Conservation (phyloP, 2,329 filamentous ascomycete genomes). For the Colletotrichum spinosum region DNA sequence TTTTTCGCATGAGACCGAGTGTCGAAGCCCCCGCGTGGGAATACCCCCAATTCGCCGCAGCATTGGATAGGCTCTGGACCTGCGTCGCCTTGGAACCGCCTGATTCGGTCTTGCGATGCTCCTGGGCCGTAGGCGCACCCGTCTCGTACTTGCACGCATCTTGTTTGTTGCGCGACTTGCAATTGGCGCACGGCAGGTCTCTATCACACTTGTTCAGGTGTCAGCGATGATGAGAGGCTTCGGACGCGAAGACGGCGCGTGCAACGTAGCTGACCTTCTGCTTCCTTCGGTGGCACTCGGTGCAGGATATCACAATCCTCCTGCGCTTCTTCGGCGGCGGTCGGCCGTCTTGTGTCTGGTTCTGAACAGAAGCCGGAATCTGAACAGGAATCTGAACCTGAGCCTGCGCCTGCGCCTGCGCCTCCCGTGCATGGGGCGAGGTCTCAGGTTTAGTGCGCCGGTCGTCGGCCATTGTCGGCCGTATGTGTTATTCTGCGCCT, state of each 20-base stretch:
- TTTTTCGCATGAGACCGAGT: slow-evolving; percentile 65
- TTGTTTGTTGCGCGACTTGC: slow-evolving; percentile 67
- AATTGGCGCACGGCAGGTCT: slow-evolving; percentile 69
- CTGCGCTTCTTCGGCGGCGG: slow-evolving; percentile 66
- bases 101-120: slow-evolving; percentile 45
- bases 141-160: slow-evolving; percentile 69
- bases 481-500: slow-evolving; percentile 1
- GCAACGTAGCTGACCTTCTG: slow-evolving; percentile 57
- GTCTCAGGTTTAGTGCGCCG: slow-evolving; percentile 28
- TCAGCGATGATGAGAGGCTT: slow-evolving; percentile 12
- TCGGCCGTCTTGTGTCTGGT: slow-evolving; percentile 38
- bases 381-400: not conserved
- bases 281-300: slow-evolving; percentile 73
- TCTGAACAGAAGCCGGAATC: not conserved
- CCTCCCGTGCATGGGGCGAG: slow-evolving; percentile 22
- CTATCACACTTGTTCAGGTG: slow-evolving; percentile 64
- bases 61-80: slow-evolving; percentile 52
- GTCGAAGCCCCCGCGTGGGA: slow-evolving; percentile 63
- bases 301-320: slow-evolving; percentile 71
- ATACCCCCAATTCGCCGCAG: slow-evolving; percentile 65
- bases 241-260: not conserved
- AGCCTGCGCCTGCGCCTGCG: slow-evolving; percentile 1
- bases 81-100: slow-evolving; percentile 35
- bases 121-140: slow-evolving; percentile 56
- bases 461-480: slow-evolving; percentile 30